Conservation (phyloP, 148 eudicot genomes). For the Suaeda aralocaspica region DNA sequence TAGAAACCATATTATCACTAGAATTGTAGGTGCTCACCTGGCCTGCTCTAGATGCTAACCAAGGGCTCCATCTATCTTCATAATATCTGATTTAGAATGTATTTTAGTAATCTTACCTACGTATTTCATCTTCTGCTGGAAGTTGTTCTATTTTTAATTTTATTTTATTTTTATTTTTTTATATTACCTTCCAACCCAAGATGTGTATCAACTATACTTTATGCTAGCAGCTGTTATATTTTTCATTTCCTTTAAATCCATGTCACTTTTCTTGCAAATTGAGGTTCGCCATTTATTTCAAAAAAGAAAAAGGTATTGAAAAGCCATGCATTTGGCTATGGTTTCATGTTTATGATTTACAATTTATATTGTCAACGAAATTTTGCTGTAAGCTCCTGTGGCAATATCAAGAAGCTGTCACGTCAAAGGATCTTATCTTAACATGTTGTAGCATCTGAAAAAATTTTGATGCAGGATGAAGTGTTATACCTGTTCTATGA, state of each 20-base stretch:
- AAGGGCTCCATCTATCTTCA: not conserved
- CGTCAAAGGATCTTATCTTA: not conserved
- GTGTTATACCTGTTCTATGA: conserved; percentile 70
- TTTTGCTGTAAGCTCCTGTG: not conserved
- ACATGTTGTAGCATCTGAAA: not conserved
- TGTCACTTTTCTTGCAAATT: not conserved
- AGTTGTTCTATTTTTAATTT: no score
- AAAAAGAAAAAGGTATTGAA: no score
- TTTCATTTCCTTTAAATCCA: not conserved
- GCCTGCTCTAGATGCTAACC: not conserved
- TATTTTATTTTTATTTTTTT: not conserved
- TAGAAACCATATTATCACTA: not conserved
- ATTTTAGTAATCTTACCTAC: no score
- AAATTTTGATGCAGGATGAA: conserved; percentile 52
- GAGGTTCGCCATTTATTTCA: not conserved
- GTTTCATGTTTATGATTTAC: not conserved
- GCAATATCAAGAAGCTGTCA: not conserved
- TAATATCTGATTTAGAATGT: not conserved
- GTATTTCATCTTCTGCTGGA: no score
- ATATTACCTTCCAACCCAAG: not conserved
- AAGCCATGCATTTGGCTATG: no score
- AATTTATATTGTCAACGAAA: no score
- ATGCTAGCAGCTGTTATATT: not conserved
- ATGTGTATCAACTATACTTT: not conserved
- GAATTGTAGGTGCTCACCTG: not conserved